Evolutionary conservation across 2,329 filamentous ascomycete genomes (phyloP).

Genomic region (Aspergillus intermedius): DNA sequence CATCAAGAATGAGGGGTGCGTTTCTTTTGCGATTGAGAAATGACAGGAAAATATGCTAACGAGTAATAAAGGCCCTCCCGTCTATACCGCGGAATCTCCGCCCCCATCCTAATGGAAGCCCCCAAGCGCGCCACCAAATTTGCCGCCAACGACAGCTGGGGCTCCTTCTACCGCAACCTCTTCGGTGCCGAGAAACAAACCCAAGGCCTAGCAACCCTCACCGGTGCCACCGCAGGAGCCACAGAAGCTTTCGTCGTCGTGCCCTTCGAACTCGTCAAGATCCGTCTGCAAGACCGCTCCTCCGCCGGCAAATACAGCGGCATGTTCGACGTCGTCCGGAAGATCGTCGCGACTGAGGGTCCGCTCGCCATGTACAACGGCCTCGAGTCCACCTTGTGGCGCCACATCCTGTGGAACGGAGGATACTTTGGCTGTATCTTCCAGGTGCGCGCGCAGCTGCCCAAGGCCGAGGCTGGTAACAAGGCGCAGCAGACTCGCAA

Average conservation of each 20-base stretch:
- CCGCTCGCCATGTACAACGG: conserved; percentile 89
- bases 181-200: conserved; percentile 85
- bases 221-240: conserved; percentile 87
- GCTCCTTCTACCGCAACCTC: conserved; percentile 79
- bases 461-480: conserved; percentile 60
- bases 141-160: conserved; percentile 98
- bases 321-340: conserved; percentile 47
- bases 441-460: conserved; percentile 82
- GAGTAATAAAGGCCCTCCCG: conserved; percentile 57
- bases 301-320: conserved; percentile 67
- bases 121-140: conserved; percentile 97
- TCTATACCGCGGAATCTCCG: conserved; percentile 90
- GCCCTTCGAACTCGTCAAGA: conserved; percentile 97
- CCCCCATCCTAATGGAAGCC: conserved; percentile 96
- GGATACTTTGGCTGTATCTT: conserved; percentile 99
- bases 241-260: conserved; percentile 97
- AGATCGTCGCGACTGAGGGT: conserved; percentile 77
- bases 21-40: too few species aligned
- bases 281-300: conserved; percentile 90
- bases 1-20: conserved; percentile 77
- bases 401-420: conserved; percentile 88
- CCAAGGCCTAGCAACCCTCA: conserved; percentile 84
- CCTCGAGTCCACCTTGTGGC: conserved; percentile 93
- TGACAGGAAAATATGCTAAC: too few species aligned
- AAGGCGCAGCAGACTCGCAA: conserved; percentile 78